Percentiles rank a stretch among this genome's conserved stretches.
Conservation (phyloP, 1,139 yeast genomes). For the Saccharomyces hybrid region DNA sequence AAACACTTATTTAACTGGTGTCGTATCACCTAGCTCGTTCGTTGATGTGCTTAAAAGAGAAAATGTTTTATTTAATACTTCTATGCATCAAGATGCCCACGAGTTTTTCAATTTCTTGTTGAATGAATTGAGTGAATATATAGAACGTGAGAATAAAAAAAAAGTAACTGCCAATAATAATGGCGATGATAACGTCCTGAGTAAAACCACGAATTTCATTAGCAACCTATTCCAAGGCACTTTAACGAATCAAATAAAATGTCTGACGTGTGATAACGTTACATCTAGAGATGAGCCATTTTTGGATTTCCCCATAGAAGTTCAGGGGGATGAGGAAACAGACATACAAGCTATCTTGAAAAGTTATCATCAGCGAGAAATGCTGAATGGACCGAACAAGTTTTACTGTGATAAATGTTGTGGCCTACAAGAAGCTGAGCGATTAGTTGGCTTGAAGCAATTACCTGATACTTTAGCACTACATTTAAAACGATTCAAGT, state of each 20-base stretch:
- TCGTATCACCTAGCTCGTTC: conserved; percentile 72
- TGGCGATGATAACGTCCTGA: neutral
- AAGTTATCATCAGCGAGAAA: conserved; percentile 78
- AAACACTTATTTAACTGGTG: conserved; percentile 62
- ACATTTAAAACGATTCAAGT: conserved; percentile 86
- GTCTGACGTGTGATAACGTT: conserved; percentile 80
- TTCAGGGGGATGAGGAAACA: conserved; percentile 52
- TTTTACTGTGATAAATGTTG: conserved; percentile 89
- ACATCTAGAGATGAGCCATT: conserved; percentile 82
- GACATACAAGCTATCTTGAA: conserved; percentile 69
- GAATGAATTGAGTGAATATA: conserved; percentile 71
- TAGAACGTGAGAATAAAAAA: conserved; percentile 25
- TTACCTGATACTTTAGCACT: conserved; percentile 75
- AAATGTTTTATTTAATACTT: conserved; percentile 76
- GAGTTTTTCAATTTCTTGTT: conserved; percentile 84
- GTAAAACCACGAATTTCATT: conserved; percentile 43
- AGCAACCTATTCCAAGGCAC: conserved; percentile 77
- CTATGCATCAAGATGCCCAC: conserved; percentile 98
- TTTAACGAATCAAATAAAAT: conserved; percentile 79
- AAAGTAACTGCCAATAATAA: neutral
- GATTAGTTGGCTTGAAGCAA: conserved; percentile 71
- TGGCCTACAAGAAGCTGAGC: conserved; percentile 89
- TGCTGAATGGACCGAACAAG: conserved; percentile 79
- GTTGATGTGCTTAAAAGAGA: conserved; percentile 71
- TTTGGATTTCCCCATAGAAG: conserved; percentile 78